Base-by-base conservation (phyloP, 352 stramenopile species). In the Globisporangium cylindrosporum region DNA sequence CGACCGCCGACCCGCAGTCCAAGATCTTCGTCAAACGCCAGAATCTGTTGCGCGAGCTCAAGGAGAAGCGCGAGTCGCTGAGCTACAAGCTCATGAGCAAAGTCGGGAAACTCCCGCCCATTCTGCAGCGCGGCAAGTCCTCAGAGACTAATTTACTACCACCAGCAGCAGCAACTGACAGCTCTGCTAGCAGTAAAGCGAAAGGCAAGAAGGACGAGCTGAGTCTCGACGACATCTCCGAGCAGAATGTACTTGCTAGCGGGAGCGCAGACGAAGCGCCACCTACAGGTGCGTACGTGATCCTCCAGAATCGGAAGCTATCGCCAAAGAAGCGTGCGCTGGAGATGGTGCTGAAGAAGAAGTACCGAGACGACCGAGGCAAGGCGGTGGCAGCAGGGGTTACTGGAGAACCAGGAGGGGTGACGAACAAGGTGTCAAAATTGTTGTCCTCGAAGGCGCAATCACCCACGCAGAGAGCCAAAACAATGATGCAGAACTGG, bases 1-100 rank as follows among this genome's bases (percentile, higher is more conserved):
- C 77, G 4, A 59, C 34, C 4, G 80, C 82, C 0, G 80, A 92
- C 25, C 82, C 84, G 14, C 74, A 86, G 43, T 71, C 80, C 4
- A 81, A 79, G 25, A 70, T 90, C 1, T 59, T 89, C 9, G 82
- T 90, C 27, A 92, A 91, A 71, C 77, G 84, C 0, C 86, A 93
- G 63, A 91, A 93, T 51, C 20, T 92, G 51, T 62, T 93, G 54
- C 82, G 84, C 2, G 86, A 93, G 64, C 68, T 93, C 29, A 80
- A 79, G 55, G 81, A 91, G 27, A 86, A 88, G 55, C 86, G 84
- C n/a, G 82, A 90, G 22, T 88, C 83, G 12, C 80, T 93, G 1
- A 81, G 82, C 4, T 83, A 90, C 72, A 85, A 87, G 61, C 68
- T 93, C 10, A 68, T 92, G 78, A 81, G 79, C 32, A 91, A 90